phyloP scores from a whole-genome alignment of 139 green algal species.

The Volvox reticuliferus region DNA sequence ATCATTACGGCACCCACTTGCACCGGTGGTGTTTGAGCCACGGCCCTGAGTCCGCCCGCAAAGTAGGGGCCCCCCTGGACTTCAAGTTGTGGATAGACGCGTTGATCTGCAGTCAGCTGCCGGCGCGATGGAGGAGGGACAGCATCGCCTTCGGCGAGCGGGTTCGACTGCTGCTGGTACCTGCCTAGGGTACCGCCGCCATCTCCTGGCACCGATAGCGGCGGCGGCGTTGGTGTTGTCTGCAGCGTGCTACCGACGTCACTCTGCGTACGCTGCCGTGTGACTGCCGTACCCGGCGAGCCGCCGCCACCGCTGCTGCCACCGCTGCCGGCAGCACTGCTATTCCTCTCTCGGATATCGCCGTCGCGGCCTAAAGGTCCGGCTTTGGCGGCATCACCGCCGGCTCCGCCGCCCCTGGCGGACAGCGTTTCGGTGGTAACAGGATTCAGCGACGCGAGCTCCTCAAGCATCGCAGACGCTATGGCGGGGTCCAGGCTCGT shows the following conservation, averaged over 20 bases:
- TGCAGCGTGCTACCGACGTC: conserved; percentile 19
- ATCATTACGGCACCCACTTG: background rate
- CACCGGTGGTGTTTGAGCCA: too few relatives aligned
- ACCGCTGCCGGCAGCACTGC: background rate
- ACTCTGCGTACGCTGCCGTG: background rate
- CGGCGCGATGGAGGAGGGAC: too few relatives aligned
- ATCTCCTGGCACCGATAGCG: too few relatives aligned
- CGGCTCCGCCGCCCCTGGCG: background rate
- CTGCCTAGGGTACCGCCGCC: too few relatives aligned
- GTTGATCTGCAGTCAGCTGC: too few relatives aligned
- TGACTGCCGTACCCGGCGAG: background rate
- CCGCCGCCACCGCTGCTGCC: background rate
- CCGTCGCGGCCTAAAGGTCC: background rate
- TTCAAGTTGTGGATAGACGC: too few relatives aligned
- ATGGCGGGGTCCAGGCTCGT: background rate
- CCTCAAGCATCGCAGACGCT: conserved; percentile 8
- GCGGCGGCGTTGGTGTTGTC: background rate
- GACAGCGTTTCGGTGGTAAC: background rate
- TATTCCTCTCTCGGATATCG: background rate
- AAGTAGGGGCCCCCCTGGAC: too few relatives aligned
- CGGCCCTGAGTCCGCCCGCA: too few relatives aligned
- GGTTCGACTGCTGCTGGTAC: too few relatives aligned
- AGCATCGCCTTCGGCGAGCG: too few relatives aligned
- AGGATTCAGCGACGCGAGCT: background rate
- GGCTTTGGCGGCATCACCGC: background rate